Evolutionary conservation across 1,139 yeast genomes (phyloP), one percentile per base, ranked within the genome.

Genomic region (Saccharomyces hybrid): DNA sequence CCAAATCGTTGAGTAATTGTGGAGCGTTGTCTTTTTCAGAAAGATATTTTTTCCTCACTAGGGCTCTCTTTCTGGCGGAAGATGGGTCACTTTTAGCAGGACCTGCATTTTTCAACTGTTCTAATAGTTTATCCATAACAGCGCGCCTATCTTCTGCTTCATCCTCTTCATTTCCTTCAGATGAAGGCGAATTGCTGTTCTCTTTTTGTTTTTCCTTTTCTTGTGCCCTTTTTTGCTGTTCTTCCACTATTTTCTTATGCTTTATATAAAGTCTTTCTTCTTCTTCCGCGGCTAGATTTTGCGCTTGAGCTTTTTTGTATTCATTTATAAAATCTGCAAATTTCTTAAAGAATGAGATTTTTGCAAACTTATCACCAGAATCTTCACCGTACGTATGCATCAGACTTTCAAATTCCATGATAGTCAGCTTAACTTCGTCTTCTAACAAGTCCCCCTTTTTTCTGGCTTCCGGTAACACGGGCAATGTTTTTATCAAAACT

Each of bases 321-420:
- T 85, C 93, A 54, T 73, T 75, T 44, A 83, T 75, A 64, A 86
- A 86, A 58, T 77, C 78, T 16, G 86, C 75, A 69, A 86, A 84
- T 65, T 85, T 85, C 59, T 80, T 75, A 64, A 86, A 81, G 64
- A 86, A 86, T 0, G 86, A 76, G 65, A 84, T 84, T 61, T 81
- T 79, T 1, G 85, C 81, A 72, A 86, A 86, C 26, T 78, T 71
- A 69, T 87, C 95, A 28, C 75, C 73, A 1, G 88, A 81, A 69
- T 86, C 93, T 71, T 87, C 95, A 30, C 93, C 93, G 65, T 86
- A 87, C 61, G 78, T 81, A 63, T 80, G 78, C 91, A 86, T 84
- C 61, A 86, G 70, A 52, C 79, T 77, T 57, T 84, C 88, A 67
- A 86, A 86, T 62, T 84, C 88, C 59, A 81, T 78, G 64, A 85